Evolutionary conservation across 108 stramenopile genomes (phyloP).

Genomic region (Pseudonitzschia pungens): DNA sequence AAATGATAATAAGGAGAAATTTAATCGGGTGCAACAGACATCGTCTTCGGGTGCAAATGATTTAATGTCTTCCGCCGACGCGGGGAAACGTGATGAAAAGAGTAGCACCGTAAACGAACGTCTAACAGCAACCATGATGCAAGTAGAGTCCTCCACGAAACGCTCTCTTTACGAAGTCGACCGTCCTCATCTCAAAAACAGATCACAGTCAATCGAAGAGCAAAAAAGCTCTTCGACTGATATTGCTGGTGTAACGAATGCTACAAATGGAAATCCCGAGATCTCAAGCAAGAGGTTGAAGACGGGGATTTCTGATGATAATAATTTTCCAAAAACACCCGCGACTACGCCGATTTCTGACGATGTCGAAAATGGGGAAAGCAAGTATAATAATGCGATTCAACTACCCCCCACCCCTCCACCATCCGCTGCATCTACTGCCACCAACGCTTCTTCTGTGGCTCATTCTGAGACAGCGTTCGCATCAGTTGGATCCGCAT

Average conservation of each 20-base stretch:
- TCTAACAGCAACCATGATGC: not conserved
- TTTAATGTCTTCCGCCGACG: not conserved
- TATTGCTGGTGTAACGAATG: not conserved
- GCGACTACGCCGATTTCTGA: conserved; percentile 2
- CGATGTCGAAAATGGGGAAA: not conserved
- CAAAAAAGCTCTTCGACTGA: not conserved
- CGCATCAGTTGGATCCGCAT: not conserved
- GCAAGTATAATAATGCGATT: not conserved
- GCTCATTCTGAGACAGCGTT: not conserved
- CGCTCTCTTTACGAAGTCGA: not conserved
- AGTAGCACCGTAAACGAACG: not conserved
- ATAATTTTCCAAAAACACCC: not conserved
- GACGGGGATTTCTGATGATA: not conserved
- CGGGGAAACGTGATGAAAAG: not conserved
- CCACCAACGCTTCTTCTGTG: conserved; percentile 5
- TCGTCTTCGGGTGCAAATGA: not conserved
- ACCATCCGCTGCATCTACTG: conserved; percentile 4
- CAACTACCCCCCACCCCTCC: conserved; percentile 3
- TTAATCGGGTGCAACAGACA: not conserved
- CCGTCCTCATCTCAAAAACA: not conserved
- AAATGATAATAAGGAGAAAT: not conserved
- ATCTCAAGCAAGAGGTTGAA: conserved; percentile 8
- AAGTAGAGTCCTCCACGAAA: not conserved
- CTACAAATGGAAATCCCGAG: not conserved
- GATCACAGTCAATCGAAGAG: not conserved